Evolutionary conservation across 2,329 filamentous ascomycete genomes (phyloP).

Genomic region (Ceratocystis albifundus): DNA sequence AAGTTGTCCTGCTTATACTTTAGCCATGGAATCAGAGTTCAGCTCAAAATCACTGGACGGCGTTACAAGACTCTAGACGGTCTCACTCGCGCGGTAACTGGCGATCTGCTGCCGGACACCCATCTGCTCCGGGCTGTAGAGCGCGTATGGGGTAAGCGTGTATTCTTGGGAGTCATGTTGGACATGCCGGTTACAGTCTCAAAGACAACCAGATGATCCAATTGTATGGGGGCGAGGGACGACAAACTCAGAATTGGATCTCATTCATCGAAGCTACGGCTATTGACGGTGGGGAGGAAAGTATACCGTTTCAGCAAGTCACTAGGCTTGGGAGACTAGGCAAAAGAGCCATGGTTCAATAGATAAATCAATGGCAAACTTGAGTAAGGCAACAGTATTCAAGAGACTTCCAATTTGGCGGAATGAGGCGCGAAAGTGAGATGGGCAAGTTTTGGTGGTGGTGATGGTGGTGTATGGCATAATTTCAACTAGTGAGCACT

Average conservation of each 20-base stretch:
- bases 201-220: background rate
- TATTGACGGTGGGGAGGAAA: no score
- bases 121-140: slow-evolving; percentile 11
- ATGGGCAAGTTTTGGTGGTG: no score
- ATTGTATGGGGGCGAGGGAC: background rate
- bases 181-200: background rate
- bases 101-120: slow-evolving; percentile 25
- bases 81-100: slow-evolving; percentile 26
- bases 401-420: no score
- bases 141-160: slow-evolving; percentile 18
- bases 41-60: background rate
- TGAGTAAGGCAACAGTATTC: no score
- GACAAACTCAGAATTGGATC: background rate
- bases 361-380: no score
- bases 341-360: no score
- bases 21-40: background rate
- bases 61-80: background rate
- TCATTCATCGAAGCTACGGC: no score
- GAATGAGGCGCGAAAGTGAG: no score
- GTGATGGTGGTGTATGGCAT: no score
- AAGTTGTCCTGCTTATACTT: background rate
- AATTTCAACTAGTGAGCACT: no score
- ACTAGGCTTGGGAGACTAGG: no score
- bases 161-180: slow-evolving; percentile 11
- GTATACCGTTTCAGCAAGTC: no score